Percentiles rank a stretch among this genome's conserved stretches.
These are phyloP conservation scores for Prosopis cineraria DNA, from an alignment of 306 rosid species.

Conservation along the genomic window DNA sequence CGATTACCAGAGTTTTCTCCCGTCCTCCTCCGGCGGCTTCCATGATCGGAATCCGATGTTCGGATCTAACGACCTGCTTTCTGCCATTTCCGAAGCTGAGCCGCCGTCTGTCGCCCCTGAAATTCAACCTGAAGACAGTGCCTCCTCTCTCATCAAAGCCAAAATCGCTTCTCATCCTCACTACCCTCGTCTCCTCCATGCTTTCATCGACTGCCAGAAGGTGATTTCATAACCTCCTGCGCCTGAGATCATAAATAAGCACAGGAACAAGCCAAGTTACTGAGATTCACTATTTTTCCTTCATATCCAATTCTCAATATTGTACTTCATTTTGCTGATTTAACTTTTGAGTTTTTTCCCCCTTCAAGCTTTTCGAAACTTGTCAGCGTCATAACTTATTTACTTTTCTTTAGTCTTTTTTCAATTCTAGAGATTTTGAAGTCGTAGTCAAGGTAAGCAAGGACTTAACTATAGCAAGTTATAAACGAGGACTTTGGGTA, in stretches of 20 bases:
- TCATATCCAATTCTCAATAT: background rate
- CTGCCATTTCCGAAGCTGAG: constrained; percentile 49
- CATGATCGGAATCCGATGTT: constrained; percentile 60
- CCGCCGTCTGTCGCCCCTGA: constrained; percentile 40
- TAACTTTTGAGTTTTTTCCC: background rate
- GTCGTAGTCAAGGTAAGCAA: background rate
- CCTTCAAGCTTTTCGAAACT: background rate
- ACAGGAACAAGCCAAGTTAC: background rate
- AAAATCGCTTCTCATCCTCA: constrained; percentile 78
- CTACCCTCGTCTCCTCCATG: constrained; percentile 78
- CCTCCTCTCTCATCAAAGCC: constrained; percentile 59
- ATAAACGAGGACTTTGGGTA: background rate
- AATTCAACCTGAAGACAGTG: constrained; percentile 50
- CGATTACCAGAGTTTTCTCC: constrained; percentile 58
- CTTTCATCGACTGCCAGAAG: constrained; percentile 89
- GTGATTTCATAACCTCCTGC: constrained; percentile 34
- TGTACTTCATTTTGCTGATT: background rate
- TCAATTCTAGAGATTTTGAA: background rate
- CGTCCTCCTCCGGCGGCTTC: constrained; percentile 39
- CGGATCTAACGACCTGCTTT: constrained; percentile 69
- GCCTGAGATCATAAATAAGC: background rate
- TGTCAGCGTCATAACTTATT: background rate
- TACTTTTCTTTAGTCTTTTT: background rate
- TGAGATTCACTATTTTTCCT: background rate
- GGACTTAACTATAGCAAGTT: background rate